Conservation (phyloP, 2,329 filamentous ascomycete genomes). For the Diplocarpon rosae region DNA sequence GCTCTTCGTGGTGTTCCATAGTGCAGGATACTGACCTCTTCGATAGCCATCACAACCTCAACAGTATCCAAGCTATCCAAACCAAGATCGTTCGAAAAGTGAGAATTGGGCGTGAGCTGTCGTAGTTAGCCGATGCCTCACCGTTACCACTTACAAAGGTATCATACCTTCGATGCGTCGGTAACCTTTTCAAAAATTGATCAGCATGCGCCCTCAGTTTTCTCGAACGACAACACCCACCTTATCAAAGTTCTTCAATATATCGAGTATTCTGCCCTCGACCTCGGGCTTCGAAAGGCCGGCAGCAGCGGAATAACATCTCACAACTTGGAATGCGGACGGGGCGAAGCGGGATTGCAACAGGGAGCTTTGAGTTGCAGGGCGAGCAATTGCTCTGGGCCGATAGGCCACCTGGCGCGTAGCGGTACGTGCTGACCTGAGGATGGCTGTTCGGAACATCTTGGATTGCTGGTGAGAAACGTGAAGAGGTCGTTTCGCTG, state of each 20-base stretch:
- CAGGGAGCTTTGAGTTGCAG: conserved; percentile 46
- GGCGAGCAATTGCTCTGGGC: conserved; percentile 44
- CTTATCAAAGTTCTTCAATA: conserved; percentile 97
- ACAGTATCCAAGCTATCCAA: conserved; percentile 97
- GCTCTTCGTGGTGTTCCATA: not conserved
- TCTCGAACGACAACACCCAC: conserved; percentile 36
- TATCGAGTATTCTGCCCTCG: conserved; percentile 81
- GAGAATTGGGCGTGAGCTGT: conserved; percentile 71
- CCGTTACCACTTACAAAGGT: not conserved
- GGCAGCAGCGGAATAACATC: conserved; percentile 78
- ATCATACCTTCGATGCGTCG: conserved; percentile 49
- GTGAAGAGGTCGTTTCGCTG: conserved; percentile 8
- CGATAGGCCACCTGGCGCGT: conserved; percentile 39
- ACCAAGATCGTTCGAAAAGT: conserved; percentile 96
- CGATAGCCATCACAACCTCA: conserved; percentile 99
- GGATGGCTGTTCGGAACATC: conserved; percentile 85
- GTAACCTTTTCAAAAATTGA: conserved; percentile 47
- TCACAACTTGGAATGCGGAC: conserved; percentile 55
- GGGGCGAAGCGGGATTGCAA: conserved; percentile 52
- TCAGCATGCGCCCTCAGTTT: conserved; percentile 13
- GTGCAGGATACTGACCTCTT: conserved; percentile 54
- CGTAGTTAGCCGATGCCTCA: not conserved
- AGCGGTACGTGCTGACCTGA: conserved; percentile 57
- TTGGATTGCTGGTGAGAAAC: conserved; percentile 28
- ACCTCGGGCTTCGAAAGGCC: conserved; percentile 75